Evolutionary conservation across 495 filamentous ascomycete genomes (phyloP).

Genomic region (Penicillium egyptiacum): DNA sequence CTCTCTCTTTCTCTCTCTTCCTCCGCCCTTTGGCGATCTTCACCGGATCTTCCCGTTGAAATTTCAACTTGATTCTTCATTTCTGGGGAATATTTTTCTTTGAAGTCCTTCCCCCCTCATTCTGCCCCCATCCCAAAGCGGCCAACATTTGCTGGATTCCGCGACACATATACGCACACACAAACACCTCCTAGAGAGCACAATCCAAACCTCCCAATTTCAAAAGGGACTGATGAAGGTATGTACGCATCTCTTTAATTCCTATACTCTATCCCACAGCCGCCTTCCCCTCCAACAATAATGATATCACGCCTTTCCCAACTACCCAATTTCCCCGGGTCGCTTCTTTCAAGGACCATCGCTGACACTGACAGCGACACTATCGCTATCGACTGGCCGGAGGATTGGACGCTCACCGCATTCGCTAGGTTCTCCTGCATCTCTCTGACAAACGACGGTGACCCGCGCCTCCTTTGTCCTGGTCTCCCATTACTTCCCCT

Average conservation of each 20-base stretch:
- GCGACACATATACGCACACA: conserved; percentile 28
- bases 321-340: conserved; percentile 9
- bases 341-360: conserved; percentile 9
- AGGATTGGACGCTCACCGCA: conserved; percentile 22
- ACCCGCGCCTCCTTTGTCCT: conserved; percentile 29
- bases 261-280: conserved; percentile 7
- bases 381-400: conserved; percentile 16
- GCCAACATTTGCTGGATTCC: conserved; percentile 21
- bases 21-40: conserved; percentile 14
- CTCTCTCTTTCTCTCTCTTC: conserved; percentile 14
- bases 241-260: conserved; percentile 19
- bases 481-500: conserved; percentile 26
- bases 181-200: conserved; percentile 17
- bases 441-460: conserved; percentile 33
- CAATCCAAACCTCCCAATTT: conserved; percentile 19
- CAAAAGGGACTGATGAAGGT: conserved; percentile 38
- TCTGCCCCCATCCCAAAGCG: conserved; percentile 10
- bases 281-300: conserved; percentile 22
- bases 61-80: not conserved
- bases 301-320: conserved; percentile 26
- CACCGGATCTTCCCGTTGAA: not conserved
- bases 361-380: conserved; percentile 22
- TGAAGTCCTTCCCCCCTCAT: not conserved
- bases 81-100: not conserved
- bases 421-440: conserved; percentile 25